phyloP scores from a whole-genome alignment of 2,329 filamentous ascomycete genomes.

The Pseudogymnoascus pannorum region DNA sequence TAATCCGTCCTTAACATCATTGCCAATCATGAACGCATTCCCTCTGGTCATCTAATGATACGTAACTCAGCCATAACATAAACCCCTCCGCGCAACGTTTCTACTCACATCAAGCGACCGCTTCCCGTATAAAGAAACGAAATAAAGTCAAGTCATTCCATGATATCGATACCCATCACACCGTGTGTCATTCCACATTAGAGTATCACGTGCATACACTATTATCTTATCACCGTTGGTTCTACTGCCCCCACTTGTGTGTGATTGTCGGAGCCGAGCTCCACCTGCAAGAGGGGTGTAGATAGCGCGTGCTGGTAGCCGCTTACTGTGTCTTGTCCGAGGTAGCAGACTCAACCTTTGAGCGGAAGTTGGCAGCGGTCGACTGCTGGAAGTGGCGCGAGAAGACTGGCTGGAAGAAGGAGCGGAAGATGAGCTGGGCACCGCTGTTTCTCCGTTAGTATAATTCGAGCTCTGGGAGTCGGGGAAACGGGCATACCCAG shows the following conservation, averaged over 20 bases:
- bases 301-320: neutral
- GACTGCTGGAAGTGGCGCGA: slow-evolving; percentile 79
- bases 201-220: slow-evolving; percentile 5
- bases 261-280: slow-evolving; percentile 5
- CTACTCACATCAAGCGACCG: slow-evolving; percentile 8
- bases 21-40: slow-evolving; percentile 3
- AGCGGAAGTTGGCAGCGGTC: slow-evolving; percentile 79
- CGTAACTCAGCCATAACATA: slow-evolving; percentile 8
- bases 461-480: neutral
- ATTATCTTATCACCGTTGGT: neutral
- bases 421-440: slow-evolving; percentile 93
- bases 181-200: slow-evolving; percentile 2
- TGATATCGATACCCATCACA: slow-evolving; percentile 8
- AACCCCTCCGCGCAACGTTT: slow-evolving; percentile 4
- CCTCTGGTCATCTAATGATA: slow-evolving; percentile 9
- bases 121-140: slow-evolving; percentile 8
- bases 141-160: slow-evolving; percentile 8
- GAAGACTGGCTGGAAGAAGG: slow-evolving; percentile 85
- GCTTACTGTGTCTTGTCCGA: slow-evolving; percentile 58
- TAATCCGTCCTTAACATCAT: slow-evolving; percentile 6
- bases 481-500: slow-evolving; percentile 58
- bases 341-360: slow-evolving; percentile 70
- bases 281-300: neutral
- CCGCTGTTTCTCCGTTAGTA: slow-evolving; percentile 51
- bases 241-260: neutral